Conservation (phyloP, 768 basidiomycete genomes). For the Pleurotus giganteus region DNA sequence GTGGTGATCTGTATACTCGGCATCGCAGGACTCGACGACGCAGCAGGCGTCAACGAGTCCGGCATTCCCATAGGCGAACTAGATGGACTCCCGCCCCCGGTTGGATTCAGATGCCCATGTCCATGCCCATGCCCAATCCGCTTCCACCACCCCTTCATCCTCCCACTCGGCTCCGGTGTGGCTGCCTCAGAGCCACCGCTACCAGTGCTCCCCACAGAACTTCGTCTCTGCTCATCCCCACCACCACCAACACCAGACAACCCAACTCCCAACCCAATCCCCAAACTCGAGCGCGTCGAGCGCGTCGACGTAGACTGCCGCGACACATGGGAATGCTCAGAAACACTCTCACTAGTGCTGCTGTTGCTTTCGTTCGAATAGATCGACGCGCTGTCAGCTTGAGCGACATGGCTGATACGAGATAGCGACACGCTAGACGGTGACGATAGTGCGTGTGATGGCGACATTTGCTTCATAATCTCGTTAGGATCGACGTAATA, state of each 20-base stretch:
- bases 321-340: conserved; percentile 5
- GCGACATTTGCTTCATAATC: conserved; percentile 1
- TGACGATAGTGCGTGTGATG: background rate
- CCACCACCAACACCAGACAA: conserved; percentile 19
- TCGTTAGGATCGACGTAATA: conserved; percentile 27
- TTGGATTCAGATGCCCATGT: background rate
- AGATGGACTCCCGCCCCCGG: background rate
- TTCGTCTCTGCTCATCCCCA: background rate
- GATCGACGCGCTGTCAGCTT: conserved; percentile 8
- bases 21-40: conserved; percentile 1
- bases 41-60: background rate
- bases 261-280: conserved; percentile 23
- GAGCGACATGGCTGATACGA: background rate
- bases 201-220: background rate
- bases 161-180: conserved; percentile 4
- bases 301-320: conserved; percentile 1
- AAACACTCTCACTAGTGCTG: conserved; percentile 6
- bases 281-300: conserved; percentile 18
- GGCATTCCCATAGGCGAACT: background rate
- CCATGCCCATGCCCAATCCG: background rate
- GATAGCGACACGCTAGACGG: background rate
- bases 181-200: background rate
- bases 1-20: background rate
- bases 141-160: conserved; percentile 9
- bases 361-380: conserved; percentile 7